Base-by-base conservation (phyloP, 805 yeast genomes). In the Pichia phayaonensis region DNA sequence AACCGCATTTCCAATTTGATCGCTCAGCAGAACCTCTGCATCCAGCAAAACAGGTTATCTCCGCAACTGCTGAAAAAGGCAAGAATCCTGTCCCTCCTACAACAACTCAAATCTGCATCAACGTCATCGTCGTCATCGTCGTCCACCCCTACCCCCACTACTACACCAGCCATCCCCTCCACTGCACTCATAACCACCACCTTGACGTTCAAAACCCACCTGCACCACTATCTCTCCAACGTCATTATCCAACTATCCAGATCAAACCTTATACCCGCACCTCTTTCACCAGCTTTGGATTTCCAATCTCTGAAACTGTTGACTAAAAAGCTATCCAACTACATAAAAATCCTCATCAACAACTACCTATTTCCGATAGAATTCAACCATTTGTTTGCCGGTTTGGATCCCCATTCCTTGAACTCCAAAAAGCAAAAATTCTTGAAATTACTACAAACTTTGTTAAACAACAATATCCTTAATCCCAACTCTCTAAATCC, bases 311-410 rank as follows among this genome's bases (percentile, higher is more conserved):
- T 64, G 29, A 54, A 57, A 12, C 44, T 44, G 4, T 49, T 65
- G 22, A 60, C 67, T 4, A 55, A 49, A 18, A 52, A 51, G 31
- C 47, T 68, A 46, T 56, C 61, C 3, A 53, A 54, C 3, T 54
- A 61, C 21, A 58, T 65, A 1, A 64, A 63, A 48, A 49, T 51
- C 4, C 44, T 68, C 4, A 54, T 67, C 5, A 56, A 55, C 15
- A 62, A 65, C 10, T 67, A 66, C 46, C 48, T 68, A 8, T 54
- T 66, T 7, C 51, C 55, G 6, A 46, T 51, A 13, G 66, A 65
- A 45, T 59, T 63, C 38, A 16, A 31, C 4, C 52, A 57, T 20
- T 51, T 63, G 4, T 61, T 60, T 46, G 53, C 53, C 40, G 34
- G 51, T 29, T 27, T 51, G 1, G 56, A 51, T 11, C 55, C 56